Percentiles rank a stretch among this genome's conserved stretches.
Evolutionary conservation across 179 eudicot genomes (phyloP).

Genomic region (Beta lomatogona): DNA sequence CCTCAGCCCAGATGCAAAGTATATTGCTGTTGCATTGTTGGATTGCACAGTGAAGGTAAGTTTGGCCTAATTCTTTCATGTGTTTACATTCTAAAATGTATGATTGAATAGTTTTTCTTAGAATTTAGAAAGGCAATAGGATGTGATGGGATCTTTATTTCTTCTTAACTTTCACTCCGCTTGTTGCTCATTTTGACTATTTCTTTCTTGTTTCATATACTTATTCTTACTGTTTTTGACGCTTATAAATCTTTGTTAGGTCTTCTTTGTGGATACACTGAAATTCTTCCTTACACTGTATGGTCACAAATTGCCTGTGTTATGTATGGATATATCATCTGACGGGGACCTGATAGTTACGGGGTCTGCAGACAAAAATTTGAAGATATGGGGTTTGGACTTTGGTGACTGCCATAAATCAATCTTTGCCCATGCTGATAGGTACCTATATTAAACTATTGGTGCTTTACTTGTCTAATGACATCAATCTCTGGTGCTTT

Average conservation of each 20-base stretch:
- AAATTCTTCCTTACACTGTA: slow-evolving; percentile 74
- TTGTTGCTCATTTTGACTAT: not conserved
- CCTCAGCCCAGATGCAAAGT: slow-evolving; percentile 85
- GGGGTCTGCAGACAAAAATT: slow-evolving; percentile 93
- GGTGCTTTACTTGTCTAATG: not conserved
- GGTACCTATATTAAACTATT: slow-evolving; percentile 41
- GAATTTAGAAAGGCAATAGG: not conserved
- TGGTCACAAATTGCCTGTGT: slow-evolving; percentile 95
- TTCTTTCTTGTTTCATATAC: not conserved
- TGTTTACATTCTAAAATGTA: not conserved
- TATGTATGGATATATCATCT: slow-evolving; percentile 95
- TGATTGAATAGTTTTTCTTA: not conserved
- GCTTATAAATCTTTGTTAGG: slow-evolving; percentile 45
- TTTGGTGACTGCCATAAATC: slow-evolving; percentile 99
- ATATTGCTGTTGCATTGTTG: slow-evolving; percentile 81
- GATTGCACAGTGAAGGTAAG: slow-evolving; percentile 92
- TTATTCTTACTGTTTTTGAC: slow-evolving; percentile 8
- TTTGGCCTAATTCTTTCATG: slow-evolving; percentile 17
- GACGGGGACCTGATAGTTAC: slow-evolving; percentile 92
- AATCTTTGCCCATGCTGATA: slow-evolving; percentile 89
- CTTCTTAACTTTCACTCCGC: not conserved
- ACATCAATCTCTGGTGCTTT: not conserved
- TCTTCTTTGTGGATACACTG: slow-evolving; percentile 80
- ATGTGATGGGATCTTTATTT: not conserved
- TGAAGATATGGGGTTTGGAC: slow-evolving; percentile 98